Evolutionary conservation across 1,284 basidiomycete genomes (phyloP).

Genomic region (Cutaneotrichosporon curvatum): DNA sequence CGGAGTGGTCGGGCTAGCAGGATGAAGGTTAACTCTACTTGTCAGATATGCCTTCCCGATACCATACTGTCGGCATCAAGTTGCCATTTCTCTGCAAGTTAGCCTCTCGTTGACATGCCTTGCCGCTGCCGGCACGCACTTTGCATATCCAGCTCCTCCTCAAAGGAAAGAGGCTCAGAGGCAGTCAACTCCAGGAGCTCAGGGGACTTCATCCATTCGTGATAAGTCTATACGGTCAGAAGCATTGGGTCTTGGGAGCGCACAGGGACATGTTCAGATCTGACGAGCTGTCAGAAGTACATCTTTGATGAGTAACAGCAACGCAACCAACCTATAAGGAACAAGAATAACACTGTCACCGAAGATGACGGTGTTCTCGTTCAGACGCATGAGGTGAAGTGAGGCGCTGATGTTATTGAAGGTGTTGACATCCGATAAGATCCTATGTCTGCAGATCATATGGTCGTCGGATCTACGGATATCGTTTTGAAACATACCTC

Average conservation of each 20-base stretch:
- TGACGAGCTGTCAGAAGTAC: neutral
- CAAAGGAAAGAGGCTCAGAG: constrained; percentile 71
- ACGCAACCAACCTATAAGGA: constrained; percentile 57
- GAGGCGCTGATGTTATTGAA: no score
- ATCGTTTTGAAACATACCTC: no score
- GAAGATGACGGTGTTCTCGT: constrained; percentile 58
- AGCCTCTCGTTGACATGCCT: constrained; percentile 3
- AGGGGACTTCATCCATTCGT: constrained; percentile 81
- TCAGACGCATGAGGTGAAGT: constrained; percentile 55
- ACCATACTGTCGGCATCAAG: constrained; percentile 74
- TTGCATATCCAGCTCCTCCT: constrained; percentile 90
- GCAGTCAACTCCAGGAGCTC: constrained; percentile 73
- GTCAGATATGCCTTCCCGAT: neutral
- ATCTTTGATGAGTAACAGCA: no score
- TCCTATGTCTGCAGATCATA: no score
- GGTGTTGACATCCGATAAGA: no score
- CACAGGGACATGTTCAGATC: constrained; percentile 57
- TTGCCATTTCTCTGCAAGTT: constrained; percentile 68
- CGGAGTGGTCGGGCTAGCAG: constrained; percentile 54
- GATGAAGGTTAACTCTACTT: constrained; percentile 80
- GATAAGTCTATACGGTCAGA: constrained; percentile 74
- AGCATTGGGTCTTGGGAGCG: no score
- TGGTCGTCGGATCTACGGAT: no score
- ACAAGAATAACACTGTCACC: constrained; percentile 61
- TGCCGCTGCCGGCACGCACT: constrained; percentile 51